Evolutionary conservation across 257 asterid species (phyloP), one percentile per base, ranked within the genome.

Genomic region (Solanum dulcamara): DNA sequence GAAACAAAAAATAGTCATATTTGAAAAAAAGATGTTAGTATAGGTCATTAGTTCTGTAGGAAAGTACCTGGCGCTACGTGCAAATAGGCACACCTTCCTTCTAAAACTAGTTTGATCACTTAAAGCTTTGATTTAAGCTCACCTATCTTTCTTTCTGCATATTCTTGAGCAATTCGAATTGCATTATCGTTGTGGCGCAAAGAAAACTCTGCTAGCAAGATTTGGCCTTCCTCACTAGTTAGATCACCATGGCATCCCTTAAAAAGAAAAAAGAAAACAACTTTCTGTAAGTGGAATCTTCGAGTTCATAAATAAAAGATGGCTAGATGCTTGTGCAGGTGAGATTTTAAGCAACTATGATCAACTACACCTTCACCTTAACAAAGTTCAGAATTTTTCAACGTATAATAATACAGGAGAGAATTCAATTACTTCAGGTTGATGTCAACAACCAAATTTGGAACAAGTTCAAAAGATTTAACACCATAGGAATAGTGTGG

Each of bases 161-260:
- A 95, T 89, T 94, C 98, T 74, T 87, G 87, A 28, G 94, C 97
- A 81, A 94, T 90, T 80, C 90, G 88, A 50, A 91, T 86, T 80
- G 98, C 84, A 86, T 84, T 92, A 15, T 81, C 83, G 88, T 89
- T 96, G 89, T 95, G 99, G 77, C 98, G 99, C 75, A 96, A 92
- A 87, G 89, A 94, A 84, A 95, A 95, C 89, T 96, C 99, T 4
- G 99, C 98, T 37, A 96, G 94, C 62, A 96, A 93, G 83, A 93
- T 92, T 91, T 92, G 95, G 55, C 94, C 90, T 80, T 96, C 94
- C 84, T 89, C 89, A 32, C 24, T 48, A 13, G 93, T 92, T 81
- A 96, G 93, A 91, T 96, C 98, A 86, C 97, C 99, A 67, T 95
- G 98, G 85, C 89, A 89, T 84, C 98, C 99, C 99, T 96, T 85